Evolutionary conservation across 148 eudicot genomes (phyloP).

Genomic region (Amaranthus hypochondriacus): DNA sequence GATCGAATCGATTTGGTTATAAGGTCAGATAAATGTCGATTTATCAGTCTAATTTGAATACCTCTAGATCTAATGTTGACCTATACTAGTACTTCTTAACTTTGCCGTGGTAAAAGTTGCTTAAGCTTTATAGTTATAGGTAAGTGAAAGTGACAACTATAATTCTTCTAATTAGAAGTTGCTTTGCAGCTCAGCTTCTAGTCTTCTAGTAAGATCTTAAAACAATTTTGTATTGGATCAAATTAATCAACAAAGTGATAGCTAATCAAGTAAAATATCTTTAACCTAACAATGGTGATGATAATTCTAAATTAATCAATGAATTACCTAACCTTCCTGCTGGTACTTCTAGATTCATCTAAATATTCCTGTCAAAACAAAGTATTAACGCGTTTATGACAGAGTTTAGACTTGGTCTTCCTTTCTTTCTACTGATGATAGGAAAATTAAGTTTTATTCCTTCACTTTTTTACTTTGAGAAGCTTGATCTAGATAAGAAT

Average conservation of each 20-base stretch:
- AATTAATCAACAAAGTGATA: conserved; percentile 16
- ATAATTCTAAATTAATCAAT: not conserved
- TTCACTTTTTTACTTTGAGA: conserved; percentile 3
- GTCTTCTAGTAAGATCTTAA: not conserved
- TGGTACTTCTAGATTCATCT: conserved; percentile 5
- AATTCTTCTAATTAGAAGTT: not conserved
- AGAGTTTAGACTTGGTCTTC: not conserved
- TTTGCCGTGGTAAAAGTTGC: not conserved
- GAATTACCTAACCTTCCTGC: not conserved
- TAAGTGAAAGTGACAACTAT: conserved; percentile 16
- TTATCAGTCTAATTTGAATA: too few species aligned
- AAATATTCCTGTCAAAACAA: not conserved
- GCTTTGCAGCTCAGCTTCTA: conserved; percentile 10
- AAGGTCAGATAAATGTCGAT: too few species aligned
- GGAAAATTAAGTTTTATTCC: conserved; percentile 10
- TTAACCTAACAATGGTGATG: not conserved
- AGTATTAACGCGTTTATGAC: not conserved
- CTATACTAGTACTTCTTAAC: not conserved
- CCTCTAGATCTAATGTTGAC: not conserved
- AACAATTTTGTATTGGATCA: conserved; percentile 12
- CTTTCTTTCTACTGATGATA: not conserved
- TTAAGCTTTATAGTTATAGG: not conserved
- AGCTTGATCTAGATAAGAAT: not conserved
- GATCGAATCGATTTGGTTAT: too few species aligned
- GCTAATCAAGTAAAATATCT: not conserved